Percentiles rank a stretch among this genome's conserved stretches.
Evolutionary conservation across 768 basidiomycete genomes (phyloP).

Genomic region (Lactarius psammicola): DNA sequence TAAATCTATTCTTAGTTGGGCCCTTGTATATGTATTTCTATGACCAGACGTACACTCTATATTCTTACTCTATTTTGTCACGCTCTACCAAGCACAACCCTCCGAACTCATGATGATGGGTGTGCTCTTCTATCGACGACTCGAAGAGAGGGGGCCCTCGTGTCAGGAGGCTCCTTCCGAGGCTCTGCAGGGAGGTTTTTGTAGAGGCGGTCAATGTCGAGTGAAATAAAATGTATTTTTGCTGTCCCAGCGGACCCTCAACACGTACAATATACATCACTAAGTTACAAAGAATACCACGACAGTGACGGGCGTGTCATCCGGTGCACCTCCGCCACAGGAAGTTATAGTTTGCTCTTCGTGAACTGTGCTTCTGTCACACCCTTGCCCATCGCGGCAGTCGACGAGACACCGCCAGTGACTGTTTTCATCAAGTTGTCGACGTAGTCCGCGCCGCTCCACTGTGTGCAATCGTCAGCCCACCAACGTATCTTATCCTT

Average conservation of each 20-base stretch:
- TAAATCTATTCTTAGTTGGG: constrained; percentile 6
- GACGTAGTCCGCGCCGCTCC: constrained; percentile 93
- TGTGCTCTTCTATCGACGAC: no score
- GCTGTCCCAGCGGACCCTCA: background rate
- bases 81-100: background rate
- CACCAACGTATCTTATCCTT: background rate
- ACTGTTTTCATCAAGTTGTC: constrained; percentile 93
- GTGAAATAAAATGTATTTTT: background rate
- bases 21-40: constrained; percentile 11
- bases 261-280: background rate
- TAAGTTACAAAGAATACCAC: background rate
- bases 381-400: constrained; percentile 98
- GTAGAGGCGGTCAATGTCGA: no score
- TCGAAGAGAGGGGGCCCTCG: no score
- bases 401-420: constrained; percentile 95
- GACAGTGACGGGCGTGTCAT: no score
- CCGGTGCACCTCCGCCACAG: background rate
- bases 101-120: background rate
- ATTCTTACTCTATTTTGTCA: background rate
- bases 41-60: no score
- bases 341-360: constrained; percentile 44
- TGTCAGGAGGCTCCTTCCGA: no score
- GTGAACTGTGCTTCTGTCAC: constrained; percentile 89
- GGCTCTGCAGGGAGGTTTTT: no score
- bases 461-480: constrained; percentile 47